Evolutionary conservation across 495 filamentous ascomycete genomes (phyloP).

Genomic region (Hyaloscypha hepaticicola): DNA sequence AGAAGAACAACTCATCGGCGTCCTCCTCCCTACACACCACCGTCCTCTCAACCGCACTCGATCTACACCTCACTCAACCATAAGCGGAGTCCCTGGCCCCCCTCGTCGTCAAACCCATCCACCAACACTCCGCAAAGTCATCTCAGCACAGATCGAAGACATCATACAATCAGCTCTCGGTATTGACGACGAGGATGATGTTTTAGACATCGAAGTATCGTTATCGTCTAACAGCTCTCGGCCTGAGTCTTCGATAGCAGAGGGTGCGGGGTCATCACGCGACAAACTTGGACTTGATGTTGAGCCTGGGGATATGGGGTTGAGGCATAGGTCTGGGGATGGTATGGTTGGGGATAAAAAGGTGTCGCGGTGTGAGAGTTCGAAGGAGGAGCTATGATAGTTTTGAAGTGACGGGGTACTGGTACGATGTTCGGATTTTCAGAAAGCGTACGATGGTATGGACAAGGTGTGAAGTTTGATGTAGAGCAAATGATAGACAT

Average conservation of each 20-base stretch:
- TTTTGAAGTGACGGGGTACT: no score
- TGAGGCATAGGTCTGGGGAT: not conserved
- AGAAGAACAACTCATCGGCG: not conserved
- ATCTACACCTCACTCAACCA: not conserved
- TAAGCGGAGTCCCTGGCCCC: not conserved
- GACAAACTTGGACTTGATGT: not conserved
- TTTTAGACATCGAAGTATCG: not conserved
- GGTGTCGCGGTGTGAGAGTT: not conserved
- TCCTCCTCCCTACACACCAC: not conserved
- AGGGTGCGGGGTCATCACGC: not conserved
- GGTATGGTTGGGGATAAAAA: not conserved
- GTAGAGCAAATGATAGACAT: no score
- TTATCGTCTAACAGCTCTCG: no score
- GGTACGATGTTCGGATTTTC: no score
- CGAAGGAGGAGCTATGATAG: not conserved
- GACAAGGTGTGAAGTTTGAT: no score
- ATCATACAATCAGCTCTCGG: not conserved
- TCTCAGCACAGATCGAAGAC: not conserved
- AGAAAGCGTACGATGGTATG: no score
- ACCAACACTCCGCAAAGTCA: not conserved
- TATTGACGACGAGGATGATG: not conserved
- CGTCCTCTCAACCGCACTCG: not conserved
- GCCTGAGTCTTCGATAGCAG: no score
- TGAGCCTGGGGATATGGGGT: not conserved
- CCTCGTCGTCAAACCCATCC: not conserved